phyloP scores from a whole-genome alignment of 108 stramenopile genomes.

The Nitzschia sp. region DNA sequence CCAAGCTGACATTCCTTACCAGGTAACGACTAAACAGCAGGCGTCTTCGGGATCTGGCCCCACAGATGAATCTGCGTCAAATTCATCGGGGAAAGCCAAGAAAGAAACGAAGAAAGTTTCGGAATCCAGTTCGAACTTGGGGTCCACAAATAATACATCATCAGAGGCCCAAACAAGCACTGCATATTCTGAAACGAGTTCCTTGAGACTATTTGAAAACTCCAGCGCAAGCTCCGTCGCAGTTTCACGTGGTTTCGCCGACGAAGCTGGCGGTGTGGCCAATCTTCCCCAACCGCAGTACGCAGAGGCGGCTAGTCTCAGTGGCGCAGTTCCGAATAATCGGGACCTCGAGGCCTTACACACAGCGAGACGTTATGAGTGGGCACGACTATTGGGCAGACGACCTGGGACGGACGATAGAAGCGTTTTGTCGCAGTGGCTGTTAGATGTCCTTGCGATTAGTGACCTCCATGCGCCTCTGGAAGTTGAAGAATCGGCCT shows the following conservation, averaged over 20 bases:
- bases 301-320: neutral
- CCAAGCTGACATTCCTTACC: neutral
- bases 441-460: neutral
- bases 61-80: neutral
- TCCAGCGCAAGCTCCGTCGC: neutral
- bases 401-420: neutral
- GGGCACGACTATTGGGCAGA: neutral
- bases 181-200: neutral
- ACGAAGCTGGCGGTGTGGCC: neutral
- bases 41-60: neutral
- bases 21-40: neutral
- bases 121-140: neutral
- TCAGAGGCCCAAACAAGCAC: neutral
- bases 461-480: neutral
- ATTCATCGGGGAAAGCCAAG: neutral
- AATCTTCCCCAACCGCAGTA: neutral
- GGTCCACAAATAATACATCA: neutral
- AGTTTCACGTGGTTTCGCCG: neutral
- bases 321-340: neutral
- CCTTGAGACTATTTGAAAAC: neutral
- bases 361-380: neutral
- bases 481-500: neutral
- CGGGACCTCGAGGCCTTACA: neutral
- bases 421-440: neutral
- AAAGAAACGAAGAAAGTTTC: neutral